Conservation (phyloP, 2,329 filamentous ascomycete genomes). For the Phyllosticta citrichinensis region DNA sequence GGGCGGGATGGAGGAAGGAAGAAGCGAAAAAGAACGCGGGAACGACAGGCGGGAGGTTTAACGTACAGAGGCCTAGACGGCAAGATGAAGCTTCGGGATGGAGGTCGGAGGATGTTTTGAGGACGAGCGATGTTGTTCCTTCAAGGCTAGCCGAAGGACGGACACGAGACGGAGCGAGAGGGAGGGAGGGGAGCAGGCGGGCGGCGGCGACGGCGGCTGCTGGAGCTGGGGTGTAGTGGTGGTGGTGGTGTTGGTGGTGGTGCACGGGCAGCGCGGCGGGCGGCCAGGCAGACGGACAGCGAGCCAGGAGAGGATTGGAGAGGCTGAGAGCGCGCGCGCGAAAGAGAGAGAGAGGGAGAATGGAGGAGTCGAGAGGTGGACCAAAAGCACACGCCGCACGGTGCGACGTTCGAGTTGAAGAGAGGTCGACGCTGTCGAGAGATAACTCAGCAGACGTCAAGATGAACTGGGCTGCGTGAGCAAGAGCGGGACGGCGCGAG, state of each 20-base stretch:
- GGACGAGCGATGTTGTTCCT: not conserved
- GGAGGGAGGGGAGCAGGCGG: not conserved
- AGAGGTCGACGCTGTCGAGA: not conserved
- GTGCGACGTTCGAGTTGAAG: not conserved
- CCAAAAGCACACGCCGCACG: slow-evolving; percentile 9
- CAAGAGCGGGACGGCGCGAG: slow-evolving; percentile 10
- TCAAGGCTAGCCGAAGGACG: not conserved
- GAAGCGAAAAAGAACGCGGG: not conserved
- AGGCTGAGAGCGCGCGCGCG: not conserved
- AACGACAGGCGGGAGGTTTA: not conserved
- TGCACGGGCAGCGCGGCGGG: slow-evolving; percentile 4
- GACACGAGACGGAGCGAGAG: not conserved
- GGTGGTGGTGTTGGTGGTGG: not conserved
- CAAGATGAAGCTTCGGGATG: not conserved
- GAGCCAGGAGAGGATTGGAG: not conserved
- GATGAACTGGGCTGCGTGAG: not conserved
- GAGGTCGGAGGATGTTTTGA: not conserved
- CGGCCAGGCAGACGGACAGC: slow-evolving; percentile 6
- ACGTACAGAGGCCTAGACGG: not conserved
- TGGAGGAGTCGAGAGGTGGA: not conserved
- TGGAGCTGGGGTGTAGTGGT: not conserved
- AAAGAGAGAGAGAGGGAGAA: not conserved
- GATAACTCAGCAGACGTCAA: too few species aligned
- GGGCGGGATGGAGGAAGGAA: not conserved
- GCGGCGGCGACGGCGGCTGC: too few species aligned